phyloP scores from a whole-genome alignment of 768 basidiomycete species.

The Tricholoma terreum region DNA sequence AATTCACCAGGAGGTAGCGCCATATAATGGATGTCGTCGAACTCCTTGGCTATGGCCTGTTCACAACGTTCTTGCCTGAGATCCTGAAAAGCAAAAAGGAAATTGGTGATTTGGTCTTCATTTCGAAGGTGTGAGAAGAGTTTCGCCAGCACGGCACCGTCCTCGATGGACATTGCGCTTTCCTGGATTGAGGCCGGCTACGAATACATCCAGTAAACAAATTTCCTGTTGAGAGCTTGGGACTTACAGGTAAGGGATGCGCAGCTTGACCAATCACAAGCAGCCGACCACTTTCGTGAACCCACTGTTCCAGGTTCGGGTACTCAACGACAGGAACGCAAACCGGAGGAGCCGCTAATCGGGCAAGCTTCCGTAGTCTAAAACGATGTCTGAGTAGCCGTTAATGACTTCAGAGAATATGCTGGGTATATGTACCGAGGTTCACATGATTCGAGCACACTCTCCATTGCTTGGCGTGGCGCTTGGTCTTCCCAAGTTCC shows the following conservation, averaged over 20 bases:
- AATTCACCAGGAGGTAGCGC: conserved; percentile 41
- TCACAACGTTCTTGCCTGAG: conserved; percentile 48
- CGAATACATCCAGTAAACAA: too few relatives aligned
- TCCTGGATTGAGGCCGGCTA: conserved; percentile 52
- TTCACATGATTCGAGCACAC: conserved; percentile 30
- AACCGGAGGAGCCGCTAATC: conserved; percentile 29
- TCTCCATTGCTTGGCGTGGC: conserved; percentile 30
- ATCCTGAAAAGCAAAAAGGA: conserved; percentile 55
- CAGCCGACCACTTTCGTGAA: conserved; percentile 42
- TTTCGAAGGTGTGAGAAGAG: conserved; percentile 53
- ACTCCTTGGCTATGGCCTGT: conserved; percentile 39
- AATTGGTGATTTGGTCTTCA: conserved; percentile 46
- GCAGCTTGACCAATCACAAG: conserved; percentile 56
- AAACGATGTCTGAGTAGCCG: neutral
- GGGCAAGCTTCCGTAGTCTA: conserved; percentile 36
- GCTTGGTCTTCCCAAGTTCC: conserved; percentile 28
- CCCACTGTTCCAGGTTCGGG: conserved; percentile 48
- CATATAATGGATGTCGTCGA: conserved; percentile 32
- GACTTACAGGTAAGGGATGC: conserved; percentile 53
- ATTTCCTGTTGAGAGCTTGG: neutral
- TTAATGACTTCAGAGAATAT: neutral
- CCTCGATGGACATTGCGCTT: conserved; percentile 54
- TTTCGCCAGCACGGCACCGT: conserved; percentile 56
- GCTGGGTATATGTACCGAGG: conserved; percentile 32
- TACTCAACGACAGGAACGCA: conserved; percentile 39